Conservation (phyloP, 2,329 filamentous ascomycete species). For the Aspergillus texensis region DNA sequence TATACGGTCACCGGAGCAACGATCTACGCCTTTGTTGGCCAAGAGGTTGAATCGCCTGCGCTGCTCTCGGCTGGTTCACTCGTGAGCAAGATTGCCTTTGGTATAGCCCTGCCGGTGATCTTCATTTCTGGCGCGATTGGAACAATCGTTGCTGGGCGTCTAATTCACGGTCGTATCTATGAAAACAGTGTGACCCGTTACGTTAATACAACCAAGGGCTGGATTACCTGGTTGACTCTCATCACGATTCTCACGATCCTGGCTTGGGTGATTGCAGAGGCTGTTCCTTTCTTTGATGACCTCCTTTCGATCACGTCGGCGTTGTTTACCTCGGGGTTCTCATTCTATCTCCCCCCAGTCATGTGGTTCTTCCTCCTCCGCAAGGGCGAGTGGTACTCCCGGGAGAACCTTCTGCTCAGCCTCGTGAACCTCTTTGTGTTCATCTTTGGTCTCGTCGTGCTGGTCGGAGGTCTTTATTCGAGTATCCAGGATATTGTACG, state of each 20-base stretch:
- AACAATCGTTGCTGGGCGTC: background rate
- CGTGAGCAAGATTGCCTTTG: background rate
- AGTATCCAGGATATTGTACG: background rate
- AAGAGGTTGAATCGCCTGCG: constrained; percentile 28
- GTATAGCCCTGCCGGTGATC: background rate
- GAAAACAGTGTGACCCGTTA: background rate
- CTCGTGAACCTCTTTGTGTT: background rate
- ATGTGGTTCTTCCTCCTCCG: constrained; percentile 29
- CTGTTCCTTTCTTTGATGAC: background rate
- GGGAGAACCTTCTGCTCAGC: constrained; percentile 40
- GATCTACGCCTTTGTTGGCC: constrained; percentile 31
- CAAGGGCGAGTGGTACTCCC: constrained; percentile 20
- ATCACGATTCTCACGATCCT: background rate
- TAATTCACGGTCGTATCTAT: background rate
- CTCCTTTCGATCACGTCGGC: constrained; percentile 43
- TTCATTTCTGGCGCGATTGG: background rate
- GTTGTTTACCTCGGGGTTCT: constrained; percentile 83
- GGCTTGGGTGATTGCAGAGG: background rate
- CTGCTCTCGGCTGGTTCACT: constrained; percentile 31
- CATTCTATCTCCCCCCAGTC: constrained; percentile 67
- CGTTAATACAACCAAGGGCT: background rate
- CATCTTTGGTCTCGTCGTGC: background rate
- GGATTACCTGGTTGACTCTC: background rate
- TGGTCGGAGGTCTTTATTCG: background rate
- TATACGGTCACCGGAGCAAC: constrained; percentile 11